These are phyloP conservation scores for Pestalotiopsis sp. DNA, from an alignment of 2,329 filamentous ascomycete species.

Conservation along the genomic window DNA sequence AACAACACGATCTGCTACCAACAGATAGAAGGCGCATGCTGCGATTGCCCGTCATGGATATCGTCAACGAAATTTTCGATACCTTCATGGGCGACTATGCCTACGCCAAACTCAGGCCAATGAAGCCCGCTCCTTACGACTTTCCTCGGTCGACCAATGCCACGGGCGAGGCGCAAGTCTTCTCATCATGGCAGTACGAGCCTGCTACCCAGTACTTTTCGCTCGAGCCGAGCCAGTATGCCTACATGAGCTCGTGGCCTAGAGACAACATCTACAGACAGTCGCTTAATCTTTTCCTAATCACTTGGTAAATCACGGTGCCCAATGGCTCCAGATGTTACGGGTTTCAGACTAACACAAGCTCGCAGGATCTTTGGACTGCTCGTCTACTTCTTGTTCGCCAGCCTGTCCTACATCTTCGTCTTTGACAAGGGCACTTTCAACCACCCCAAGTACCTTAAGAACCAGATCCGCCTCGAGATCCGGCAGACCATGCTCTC, in stretches of 20 bases:
- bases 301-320: slow-evolving; percentile 74
- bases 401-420: slow-evolving; percentile 81
- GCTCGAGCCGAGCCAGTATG: slow-evolving; percentile 71
- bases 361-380: slow-evolving; percentile 78
- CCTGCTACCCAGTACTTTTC: slow-evolving; percentile 72
- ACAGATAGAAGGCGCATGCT: background rate
- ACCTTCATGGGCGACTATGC: slow-evolving; percentile 78
- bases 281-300: slow-evolving; percentile 73
- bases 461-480: slow-evolving; percentile 87
- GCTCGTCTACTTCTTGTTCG: slow-evolving; percentile 81
- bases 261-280: slow-evolving; percentile 81
- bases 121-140: slow-evolving; percentile 53
- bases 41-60: slow-evolving; percentile 68
- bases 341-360: background rate
- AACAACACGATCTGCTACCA: background rate
- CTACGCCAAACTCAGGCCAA: slow-evolving; percentile 74
- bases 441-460: slow-evolving; percentile 90
- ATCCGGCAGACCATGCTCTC: slow-evolving; percentile 77
- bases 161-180: slow-evolving; percentile 49
- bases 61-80: slow-evolving; percentile 85
- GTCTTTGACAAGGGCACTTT: slow-evolving; percentile 90
- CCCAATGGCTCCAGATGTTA: background rate
- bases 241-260: slow-evolving; percentile 76
- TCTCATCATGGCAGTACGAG: slow-evolving; percentile 68
- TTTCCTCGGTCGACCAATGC: slow-evolving; percentile 51